These are phyloP conservation scores for Aspergillus nanangensis DNA, from an alignment of 495 filamentous ascomycete genomes.

Conservation along the genomic window DNA sequence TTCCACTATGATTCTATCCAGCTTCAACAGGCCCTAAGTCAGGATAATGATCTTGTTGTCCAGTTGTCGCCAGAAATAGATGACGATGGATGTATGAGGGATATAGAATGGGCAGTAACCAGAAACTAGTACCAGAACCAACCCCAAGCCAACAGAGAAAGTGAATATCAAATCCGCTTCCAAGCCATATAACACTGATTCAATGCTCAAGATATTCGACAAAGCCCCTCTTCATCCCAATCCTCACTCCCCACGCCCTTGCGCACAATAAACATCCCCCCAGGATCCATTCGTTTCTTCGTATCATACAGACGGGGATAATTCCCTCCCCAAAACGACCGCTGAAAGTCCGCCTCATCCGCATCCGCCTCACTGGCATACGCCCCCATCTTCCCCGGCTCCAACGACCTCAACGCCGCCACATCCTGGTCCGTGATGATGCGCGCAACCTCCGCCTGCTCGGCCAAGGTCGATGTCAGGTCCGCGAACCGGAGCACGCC, in stretches of 20 bases:
- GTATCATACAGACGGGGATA: conserved; percentile 37
- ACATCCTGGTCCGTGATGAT: conserved; percentile 36
- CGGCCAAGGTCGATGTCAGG: conserved; percentile 16
- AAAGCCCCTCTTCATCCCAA: conserved; percentile 29
- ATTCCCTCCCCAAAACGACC: conserved; percentile 47
- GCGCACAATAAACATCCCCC: conserved; percentile 22
- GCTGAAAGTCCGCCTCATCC: conserved; percentile 41
- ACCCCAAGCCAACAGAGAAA: too few species aligned
- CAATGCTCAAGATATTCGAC: too few species aligned
- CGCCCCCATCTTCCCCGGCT: conserved; percentile 30
- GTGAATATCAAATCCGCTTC: too few species aligned
- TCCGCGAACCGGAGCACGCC: not conserved
- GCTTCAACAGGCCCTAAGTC: too few species aligned
- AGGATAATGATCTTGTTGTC: too few species aligned
- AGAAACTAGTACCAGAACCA: too few species aligned
- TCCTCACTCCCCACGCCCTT: conserved; percentile 29
- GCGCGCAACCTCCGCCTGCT: conserved; percentile 25
- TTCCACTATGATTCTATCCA: too few species aligned
- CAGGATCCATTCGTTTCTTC: conserved; percentile 35
- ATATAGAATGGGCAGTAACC: too few species aligned
- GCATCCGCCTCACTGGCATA: conserved; percentile 50
- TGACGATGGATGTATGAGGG: too few species aligned
- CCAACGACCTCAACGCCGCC: conserved; percentile 37
- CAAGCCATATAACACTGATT: too few species aligned
- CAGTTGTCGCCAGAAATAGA: too few species aligned